These are phyloP conservation scores for Candida taoyuanica DNA, from an alignment of 805 yeast genomes.

Conservation along the genomic window DNA sequence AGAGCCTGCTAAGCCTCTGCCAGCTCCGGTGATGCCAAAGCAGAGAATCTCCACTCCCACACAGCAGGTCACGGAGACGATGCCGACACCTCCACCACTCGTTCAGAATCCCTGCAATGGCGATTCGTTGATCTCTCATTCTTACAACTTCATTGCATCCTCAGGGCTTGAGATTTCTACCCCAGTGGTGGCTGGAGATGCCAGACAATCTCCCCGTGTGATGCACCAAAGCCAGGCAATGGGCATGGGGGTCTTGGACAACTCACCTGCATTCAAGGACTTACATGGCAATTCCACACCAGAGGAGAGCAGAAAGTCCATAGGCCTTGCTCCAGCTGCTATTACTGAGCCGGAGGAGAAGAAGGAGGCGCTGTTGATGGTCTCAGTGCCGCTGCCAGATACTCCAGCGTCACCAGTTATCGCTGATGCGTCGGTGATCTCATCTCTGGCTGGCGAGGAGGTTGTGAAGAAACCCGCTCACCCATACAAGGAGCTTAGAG, in stretches of 20 bases:
- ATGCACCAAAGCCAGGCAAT: background rate
- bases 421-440: conserved; percentile 1
- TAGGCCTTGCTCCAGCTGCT: conserved; percentile 3
- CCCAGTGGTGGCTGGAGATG: conserved; percentile 10
- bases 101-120: conserved; percentile 13
- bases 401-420: conserved; percentile 5
- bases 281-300: background rate
- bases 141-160: conserved; percentile 6
- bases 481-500: conserved; percentile 5
- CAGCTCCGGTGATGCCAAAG: conserved; percentile 20
- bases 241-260: background rate
- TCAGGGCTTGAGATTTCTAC: conserved; percentile 13
- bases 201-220: conserved; percentile 8
- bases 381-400: conserved; percentile 1
- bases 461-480: background rate
- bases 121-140: conserved; percentile 18
- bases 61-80: conserved; percentile 11
- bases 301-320: background rate
- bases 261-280: too few relatives aligned
- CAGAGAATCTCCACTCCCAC: conserved; percentile 22
- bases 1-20: conserved; percentile 15
- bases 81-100: conserved; percentile 20
- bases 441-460: conserved; percentile 1
- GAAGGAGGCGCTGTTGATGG: background rate
- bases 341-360: background rate